Evolutionary conservation across 2,329 filamentous ascomycete genomes (phyloP).

Genomic region (Ophiosphaerella narmari): DNA sequence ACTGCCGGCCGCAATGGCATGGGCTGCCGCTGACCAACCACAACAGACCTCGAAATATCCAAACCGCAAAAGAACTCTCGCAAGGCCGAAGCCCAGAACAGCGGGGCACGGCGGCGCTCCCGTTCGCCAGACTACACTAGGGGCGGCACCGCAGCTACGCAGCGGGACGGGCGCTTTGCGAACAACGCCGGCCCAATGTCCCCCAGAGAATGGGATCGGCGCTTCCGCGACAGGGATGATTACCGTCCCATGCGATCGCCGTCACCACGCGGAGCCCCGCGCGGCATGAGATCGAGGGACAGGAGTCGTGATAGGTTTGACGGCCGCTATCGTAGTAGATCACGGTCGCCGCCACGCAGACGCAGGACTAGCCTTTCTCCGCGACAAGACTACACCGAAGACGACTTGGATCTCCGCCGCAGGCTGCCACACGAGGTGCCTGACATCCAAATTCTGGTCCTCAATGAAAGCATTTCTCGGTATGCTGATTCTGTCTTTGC

Average conservation of each 20-base stretch:
- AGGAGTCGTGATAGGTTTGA: slow-evolving; percentile 57
- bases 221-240: slow-evolving; percentile 62
- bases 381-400: slow-evolving; percentile 55
- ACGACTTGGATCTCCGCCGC: slow-evolving; percentile 73
- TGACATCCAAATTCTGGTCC: slow-evolving; percentile 84
- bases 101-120: slow-evolving; percentile 57
- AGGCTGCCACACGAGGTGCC: slow-evolving; percentile 77
- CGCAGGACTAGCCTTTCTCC: slow-evolving; percentile 71
- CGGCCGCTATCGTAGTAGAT: slow-evolving; percentile 60
- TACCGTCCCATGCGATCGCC: slow-evolving; percentile 57
- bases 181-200: slow-evolving; percentile 41
- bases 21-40: slow-evolving; percentile 15
- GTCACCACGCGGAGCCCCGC: slow-evolving; percentile 47
- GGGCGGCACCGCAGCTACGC: slow-evolving; percentile 50
- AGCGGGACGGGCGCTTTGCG: slow-evolving; percentile 52
- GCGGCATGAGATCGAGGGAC: slow-evolving; percentile 44
- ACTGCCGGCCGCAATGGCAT: neutral
- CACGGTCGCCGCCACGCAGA: slow-evolving; percentile 67
- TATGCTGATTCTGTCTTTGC: slow-evolving; percentile 13
- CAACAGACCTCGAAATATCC: slow-evolving; percentile 82
- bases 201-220: slow-evolving; percentile 56
- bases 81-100: slow-evolving; percentile 51
- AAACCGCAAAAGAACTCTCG: slow-evolving; percentile 82
- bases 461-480: slow-evolving; percentile 66
- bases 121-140: slow-evolving; percentile 66